Evolutionary conservation across 306 rosid species (phyloP).

Genomic region (Cucumis cinereus): DNA sequence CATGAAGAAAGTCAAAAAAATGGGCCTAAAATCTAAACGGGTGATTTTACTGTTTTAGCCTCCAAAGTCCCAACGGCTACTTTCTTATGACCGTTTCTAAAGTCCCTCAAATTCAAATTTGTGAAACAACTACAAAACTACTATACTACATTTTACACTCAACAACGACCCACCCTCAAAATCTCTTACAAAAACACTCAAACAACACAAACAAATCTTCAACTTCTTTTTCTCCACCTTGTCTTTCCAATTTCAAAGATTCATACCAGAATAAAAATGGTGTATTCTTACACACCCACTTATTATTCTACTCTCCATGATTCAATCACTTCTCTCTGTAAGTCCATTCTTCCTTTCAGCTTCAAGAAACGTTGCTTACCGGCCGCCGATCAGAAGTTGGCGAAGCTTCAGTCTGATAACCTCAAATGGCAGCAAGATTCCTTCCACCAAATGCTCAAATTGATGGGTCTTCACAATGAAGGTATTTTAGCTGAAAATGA

Average conservation of each 20-base stretch:
- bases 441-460: constrained; percentile 69
- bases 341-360: constrained; percentile 70
- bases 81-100: constrained; percentile 5
- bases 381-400: constrained; percentile 32
- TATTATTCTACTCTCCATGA: constrained; percentile 89
- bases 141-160: not conserved
- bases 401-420: constrained; percentile 66
- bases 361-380: constrained; percentile 55
- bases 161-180: not conserved
- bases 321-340: constrained; percentile 70
- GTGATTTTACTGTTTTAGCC: constrained; percentile 2
- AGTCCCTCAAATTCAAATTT: not conserved
- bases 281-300: constrained; percentile 63
- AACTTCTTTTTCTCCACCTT: not conserved
- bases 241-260: not conserved
- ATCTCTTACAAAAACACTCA: constrained; percentile 9
- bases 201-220: not conserved
- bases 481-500: constrained; percentile 61
- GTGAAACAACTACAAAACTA: not conserved
- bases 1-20: not conserved
- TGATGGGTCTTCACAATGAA: constrained; percentile 91
- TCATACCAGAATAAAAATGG: constrained; percentile 34
- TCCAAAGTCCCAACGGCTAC: not conserved
- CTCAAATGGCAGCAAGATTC: constrained; percentile 98
- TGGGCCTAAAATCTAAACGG: not conserved